Base-by-base conservation (phyloP, 1,284 basidiomycete species). In the Boletus semigastroideus region DNA sequence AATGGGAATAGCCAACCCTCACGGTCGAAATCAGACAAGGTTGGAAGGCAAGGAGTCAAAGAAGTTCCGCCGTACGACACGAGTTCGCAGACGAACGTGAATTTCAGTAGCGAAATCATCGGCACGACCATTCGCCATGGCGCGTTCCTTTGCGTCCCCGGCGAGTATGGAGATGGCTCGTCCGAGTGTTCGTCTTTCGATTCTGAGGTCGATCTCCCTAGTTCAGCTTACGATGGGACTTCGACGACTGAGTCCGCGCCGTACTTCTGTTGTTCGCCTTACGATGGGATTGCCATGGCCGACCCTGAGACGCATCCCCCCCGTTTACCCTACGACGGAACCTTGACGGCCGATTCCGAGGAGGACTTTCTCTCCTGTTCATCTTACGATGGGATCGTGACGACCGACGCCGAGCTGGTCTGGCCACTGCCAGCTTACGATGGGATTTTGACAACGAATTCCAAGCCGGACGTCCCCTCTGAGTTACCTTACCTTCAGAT, bases 11-110 rank as follows among this genome's bases (percentile, higher is more conserved):
- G 36, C 19, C 3, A 4, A 14, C 11, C 3, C 3, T 5, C 30
- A 5, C 14, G 2, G 2, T 9, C 53, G 46, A 36, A 37, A 16
- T 8, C 5, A 4, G 40, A 39, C 22, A n/a, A 3, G 14, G 42
- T 17, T 17, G 14, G 22, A 34, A 48, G 5, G 25, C 3, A 17
- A 7, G 33, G 17, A 20, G 27, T 48, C 31, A n/a, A 38, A 22
- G 34, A 12, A 17, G 12, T 46, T 19, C 55, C 63, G 2, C 61
- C 63, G 1, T 67, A 65, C 42, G 60, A 61, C 28, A 61, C 40
- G 31, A 56, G 52, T 28, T 48, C 27, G 19, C 12, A 30, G 2
- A 49, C 38, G 3, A 41, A 38, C 8, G 19, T 63, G 19, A 45
- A 34, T 6, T 61, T 66, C 43, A 46, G 6, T 20, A 65, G 53